Base-by-base conservation (phyloP, 1,284 basidiomycete species). In the Baeospora myosura region DNA sequence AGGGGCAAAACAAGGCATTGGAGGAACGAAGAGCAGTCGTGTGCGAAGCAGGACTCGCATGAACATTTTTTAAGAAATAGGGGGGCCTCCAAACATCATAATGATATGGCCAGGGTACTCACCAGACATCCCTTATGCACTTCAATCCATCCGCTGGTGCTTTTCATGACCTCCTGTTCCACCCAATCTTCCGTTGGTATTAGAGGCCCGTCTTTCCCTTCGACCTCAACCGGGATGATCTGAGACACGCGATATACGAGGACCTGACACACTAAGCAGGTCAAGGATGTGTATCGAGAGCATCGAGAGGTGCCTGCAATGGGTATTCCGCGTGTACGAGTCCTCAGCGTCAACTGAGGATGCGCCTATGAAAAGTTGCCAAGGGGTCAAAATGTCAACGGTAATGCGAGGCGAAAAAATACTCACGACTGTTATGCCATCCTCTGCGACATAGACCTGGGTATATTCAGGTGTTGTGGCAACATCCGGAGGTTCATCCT, bases 181-280 rank as follows among this genome's bases (percentile, higher is more conserved):
- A 75, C 74, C 80, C 81, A 87, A 35, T 84, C 82, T 41, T 81
- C 76, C 2, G 75, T 75, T 7, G 83, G 82, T 31, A 86, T 61
- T 5, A 87, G 61, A 2, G 78, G 75, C 4, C 82, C 79, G 45
- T 83, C 81, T 41, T 72, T 72, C n/a, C 68, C 67, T 47, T 81
- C 79, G 4, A 76, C 59, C 39, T 81, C 78, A 31, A 65, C 60
- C 28, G 74, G 62, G 35, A 81, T 69, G 25, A 70, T 61, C 49
- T 85, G 81, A 47, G 68, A 64, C 26, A 88, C 76, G 39, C 85
- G 84, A 65, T 89, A 89, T 14, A 76, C 74, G 32, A 69, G 55
- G 4, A 72, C 65, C 44, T 74, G 68, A 61, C 86, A 89, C 29
- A 81, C 59, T 17, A 88, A 68, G 59, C 86, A 89, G 23, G 72